These are phyloP conservation scores for Scutellaria barbata DNA, from an alignment of 257 asterid genomes.

Conservation along the genomic window DNA sequence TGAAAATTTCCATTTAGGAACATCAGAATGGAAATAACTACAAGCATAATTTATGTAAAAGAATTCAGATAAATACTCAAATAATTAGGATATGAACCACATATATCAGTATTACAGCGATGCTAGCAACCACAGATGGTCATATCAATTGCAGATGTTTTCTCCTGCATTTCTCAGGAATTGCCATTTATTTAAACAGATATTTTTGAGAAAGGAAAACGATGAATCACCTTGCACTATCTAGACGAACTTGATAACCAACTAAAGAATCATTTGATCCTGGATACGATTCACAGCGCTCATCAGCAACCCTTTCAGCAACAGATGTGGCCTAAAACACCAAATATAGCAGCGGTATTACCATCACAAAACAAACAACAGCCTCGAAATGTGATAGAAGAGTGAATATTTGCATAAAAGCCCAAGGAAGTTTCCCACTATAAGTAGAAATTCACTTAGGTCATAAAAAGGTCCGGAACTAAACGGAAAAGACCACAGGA, in stretches of 20 bases:
- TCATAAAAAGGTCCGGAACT: neutral
- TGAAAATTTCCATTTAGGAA: neutral
- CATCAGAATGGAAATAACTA: conserved; percentile 14
- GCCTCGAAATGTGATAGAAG: conserved; percentile 4
- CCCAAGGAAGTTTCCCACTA: neutral
- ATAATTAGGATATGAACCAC: conserved; percentile 27
- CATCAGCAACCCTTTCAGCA: conserved; percentile 97
- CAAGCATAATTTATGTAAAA: neutral
- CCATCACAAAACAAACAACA: conserved; percentile 17
- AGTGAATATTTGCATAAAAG: neutral
- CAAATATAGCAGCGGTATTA: conserved; percentile 30
- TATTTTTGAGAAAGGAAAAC: conserved; percentile 30
- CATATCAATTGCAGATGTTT: conserved; percentile 33
- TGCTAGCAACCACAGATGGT: neutral
- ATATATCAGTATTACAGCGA: conserved; percentile 21
- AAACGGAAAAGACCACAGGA: neutral
- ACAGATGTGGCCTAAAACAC: conserved; percentile 82
- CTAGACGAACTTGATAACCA: conserved; percentile 99
- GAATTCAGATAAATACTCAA: neutral
- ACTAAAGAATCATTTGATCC: conserved; percentile 89
- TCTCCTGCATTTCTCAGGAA: conserved; percentile 15
- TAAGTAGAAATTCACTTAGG: neutral
- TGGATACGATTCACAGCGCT: conserved; percentile 92
- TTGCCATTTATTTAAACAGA: conserved; percentile 25
- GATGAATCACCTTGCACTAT: conserved; percentile 82